Conservation (phyloP, 2,329 filamentous ascomycete genomes). For the Zymoseptoria pseudotritici region DNA sequence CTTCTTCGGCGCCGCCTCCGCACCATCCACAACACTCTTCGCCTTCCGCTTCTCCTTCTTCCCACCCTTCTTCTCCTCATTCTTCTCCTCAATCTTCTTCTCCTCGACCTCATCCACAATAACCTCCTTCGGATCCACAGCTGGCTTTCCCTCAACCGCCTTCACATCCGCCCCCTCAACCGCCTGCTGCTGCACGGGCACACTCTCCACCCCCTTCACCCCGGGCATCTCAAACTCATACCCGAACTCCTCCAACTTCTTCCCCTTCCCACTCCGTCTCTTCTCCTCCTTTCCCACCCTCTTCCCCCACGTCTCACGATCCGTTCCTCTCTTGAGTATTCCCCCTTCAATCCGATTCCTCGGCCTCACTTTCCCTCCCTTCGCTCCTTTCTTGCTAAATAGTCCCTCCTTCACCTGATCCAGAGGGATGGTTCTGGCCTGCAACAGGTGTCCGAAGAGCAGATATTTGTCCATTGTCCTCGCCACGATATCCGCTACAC, state of each 20-base stretch:
- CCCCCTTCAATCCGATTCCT: slow-evolving; percentile 79
- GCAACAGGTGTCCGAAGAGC: slow-evolving; percentile 86
- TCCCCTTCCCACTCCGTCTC: slow-evolving; percentile 59
- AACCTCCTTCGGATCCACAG: slow-evolving; percentile 19
- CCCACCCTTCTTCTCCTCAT: slow-evolving; percentile 8
- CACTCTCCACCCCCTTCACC: slow-evolving; percentile 56
- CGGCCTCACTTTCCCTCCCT: slow-evolving; percentile 79
- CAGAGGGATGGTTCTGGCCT: slow-evolving; percentile 70
- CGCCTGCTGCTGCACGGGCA: slow-evolving; percentile 37
- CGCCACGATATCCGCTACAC: slow-evolving; percentile 84
- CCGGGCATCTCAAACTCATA: slow-evolving; percentile 74
- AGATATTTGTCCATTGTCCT: slow-evolving; percentile 98
- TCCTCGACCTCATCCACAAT: slow-evolving; percentile 26
- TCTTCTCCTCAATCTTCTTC: slow-evolving; percentile 8
- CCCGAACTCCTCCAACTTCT: slow-evolving; percentile 69
- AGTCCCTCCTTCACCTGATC: slow-evolving; percentile 73
- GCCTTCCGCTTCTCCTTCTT: slow-evolving; percentile 17
- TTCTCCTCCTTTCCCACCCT: slow-evolving; percentile 66
- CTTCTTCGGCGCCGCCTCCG: slow-evolving; percentile 9
- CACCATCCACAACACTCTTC: slow-evolving; percentile 6
- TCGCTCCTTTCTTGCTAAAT: slow-evolving; percentile 55
- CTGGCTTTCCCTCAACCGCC: slow-evolving; percentile 13
- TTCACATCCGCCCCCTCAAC: slow-evolving; percentile 29
- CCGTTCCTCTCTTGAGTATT: slow-evolving; percentile 63
- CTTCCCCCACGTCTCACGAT: slow-evolving; percentile 70